Percentiles rank a stretch among this genome's conserved stretches.
Conservation (phyloP, 208 protist species). For the Zelonia costaricensis region DNA sequence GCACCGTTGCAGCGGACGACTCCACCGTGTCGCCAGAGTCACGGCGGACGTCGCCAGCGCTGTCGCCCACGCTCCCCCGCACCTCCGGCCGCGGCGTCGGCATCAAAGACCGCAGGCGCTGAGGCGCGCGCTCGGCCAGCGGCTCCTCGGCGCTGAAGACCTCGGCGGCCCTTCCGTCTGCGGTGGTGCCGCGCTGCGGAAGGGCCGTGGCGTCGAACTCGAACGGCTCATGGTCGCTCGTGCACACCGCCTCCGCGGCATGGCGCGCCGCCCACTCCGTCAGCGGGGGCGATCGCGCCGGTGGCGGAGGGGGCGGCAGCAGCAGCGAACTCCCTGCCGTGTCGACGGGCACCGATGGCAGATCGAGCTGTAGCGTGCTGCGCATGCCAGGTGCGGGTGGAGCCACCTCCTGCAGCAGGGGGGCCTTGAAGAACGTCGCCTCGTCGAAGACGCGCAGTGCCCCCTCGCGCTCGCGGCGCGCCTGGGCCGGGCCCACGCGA, state of each 20-base stretch:
- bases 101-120: background rate
- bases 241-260: too few relatives aligned
- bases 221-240: constrained; percentile 2
- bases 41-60: background rate
- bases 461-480: constrained; percentile 28
- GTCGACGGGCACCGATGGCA: too few relatives aligned
- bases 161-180: background rate
- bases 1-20: background rate
- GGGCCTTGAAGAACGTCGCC: constrained; percentile 35
- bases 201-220: background rate
- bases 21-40: background rate
- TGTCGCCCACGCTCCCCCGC: background rate
- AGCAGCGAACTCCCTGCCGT: too few relatives aligned
- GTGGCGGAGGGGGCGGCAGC: too few relatives aligned
- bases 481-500: constrained; percentile 34
- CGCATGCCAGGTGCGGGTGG: background rate
- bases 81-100: background rate
- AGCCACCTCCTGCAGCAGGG: constrained; percentile 4
- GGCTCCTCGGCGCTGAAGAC: background rate
- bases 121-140: background rate
- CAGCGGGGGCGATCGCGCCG: background rate
- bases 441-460: constrained; percentile 47
- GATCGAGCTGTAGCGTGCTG: too few relatives aligned
- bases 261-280: too few relatives aligned
- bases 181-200: background rate